Conservation (phyloP, 1,139 yeast genomes). For the Kurtzmaniella quercitrusa region DNA sequence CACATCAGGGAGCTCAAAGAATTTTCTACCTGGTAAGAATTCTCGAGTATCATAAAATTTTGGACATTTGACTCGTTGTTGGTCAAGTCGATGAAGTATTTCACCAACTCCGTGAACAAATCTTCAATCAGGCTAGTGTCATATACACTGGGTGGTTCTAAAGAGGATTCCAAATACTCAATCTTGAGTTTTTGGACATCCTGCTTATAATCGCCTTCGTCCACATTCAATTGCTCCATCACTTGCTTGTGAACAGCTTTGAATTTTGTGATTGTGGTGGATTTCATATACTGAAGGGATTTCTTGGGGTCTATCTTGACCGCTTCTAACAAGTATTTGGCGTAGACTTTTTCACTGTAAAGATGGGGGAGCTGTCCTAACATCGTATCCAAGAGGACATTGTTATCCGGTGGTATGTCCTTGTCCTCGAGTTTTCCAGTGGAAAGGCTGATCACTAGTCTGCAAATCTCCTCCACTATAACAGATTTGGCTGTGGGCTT, state of each 20-base stretch:
- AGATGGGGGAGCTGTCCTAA: conserved; percentile 3
- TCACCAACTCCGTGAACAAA: conserved; percentile 10
- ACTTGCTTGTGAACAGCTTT: conserved; percentile 27
- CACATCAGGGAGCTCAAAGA: conserved; percentile 24
- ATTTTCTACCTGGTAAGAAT: conserved; percentile 29
- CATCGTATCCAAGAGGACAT: conserved; percentile 1
- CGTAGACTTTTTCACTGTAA: conserved; percentile 18
- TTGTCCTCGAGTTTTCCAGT: conserved; percentile 7
- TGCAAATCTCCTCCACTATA: conserved; percentile 14
- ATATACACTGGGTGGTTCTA: conserved; percentile 13
- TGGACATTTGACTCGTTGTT: conserved; percentile 16
- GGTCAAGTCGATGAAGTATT: conserved; percentile 13
- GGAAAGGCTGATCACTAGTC: conserved; percentile 10
- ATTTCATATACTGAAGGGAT: conserved; percentile 29
- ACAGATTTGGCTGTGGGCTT: conserved; percentile 5
- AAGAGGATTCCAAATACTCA: conserved; percentile 33
- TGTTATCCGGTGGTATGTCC: not conserved
- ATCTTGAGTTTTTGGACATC: conserved; percentile 27
- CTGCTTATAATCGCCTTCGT: conserved; percentile 18
- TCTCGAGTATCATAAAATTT: conserved; percentile 23
- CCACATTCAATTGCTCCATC: conserved; percentile 11
- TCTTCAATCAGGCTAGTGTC: conserved; percentile 11
- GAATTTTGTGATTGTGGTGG: conserved; percentile 14
- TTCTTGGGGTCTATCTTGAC: conserved; percentile 23
- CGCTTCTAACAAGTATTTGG: conserved; percentile 25